These are phyloP conservation scores for Erigeron canadensis DNA, from an alignment of 129 eudicot species.

Conservation along the genomic window DNA sequence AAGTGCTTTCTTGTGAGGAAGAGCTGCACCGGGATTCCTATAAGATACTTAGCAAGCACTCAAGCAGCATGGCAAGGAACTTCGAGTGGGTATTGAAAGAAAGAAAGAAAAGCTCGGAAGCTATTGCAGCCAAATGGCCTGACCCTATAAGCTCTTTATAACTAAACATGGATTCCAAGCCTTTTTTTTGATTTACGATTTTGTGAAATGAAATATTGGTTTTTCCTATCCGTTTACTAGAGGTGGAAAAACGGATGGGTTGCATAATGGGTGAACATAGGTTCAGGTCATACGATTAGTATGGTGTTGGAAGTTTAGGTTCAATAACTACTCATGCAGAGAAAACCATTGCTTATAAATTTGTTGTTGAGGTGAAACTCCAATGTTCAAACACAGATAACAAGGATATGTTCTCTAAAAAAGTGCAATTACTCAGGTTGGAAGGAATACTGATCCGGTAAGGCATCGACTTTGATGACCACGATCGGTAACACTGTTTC, in stretches of 20 bases:
- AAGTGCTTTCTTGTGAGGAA: slow-evolving; percentile 60
- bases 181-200: too few relatives aligned
- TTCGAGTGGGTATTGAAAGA: slow-evolving; percentile 66
- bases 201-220: too few relatives aligned
- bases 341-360: slow-evolving; percentile 72
- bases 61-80: slow-evolving; percentile 52
- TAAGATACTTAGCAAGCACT: slow-evolving; percentile 46
- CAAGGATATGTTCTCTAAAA: slow-evolving; percentile 85
- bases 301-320: slow-evolving; percentile 50
- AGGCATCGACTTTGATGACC: too few relatives aligned
- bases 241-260: neutral
- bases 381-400: slow-evolving; percentile 67
- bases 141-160: slow-evolving; percentile 73
- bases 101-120: slow-evolving; percentile 72
- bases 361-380: slow-evolving; percentile 69
- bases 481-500: too few relatives aligned
- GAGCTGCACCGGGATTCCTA: slow-evolving; percentile 85
- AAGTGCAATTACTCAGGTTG: slow-evolving; percentile 63
- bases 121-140: slow-evolving; percentile 95
- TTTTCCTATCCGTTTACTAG: too few relatives aligned
- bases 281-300: neutral
- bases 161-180: neutral
- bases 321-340: slow-evolving; percentile 76
- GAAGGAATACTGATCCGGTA: too few relatives aligned
- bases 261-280: neutral